A percentile compares a stretch with the other conserved stretches of the same genome.
Evolutionary conservation across 768 basidiomycete species (phyloP).

Genomic region (Pulveroboletus sp.): DNA sequence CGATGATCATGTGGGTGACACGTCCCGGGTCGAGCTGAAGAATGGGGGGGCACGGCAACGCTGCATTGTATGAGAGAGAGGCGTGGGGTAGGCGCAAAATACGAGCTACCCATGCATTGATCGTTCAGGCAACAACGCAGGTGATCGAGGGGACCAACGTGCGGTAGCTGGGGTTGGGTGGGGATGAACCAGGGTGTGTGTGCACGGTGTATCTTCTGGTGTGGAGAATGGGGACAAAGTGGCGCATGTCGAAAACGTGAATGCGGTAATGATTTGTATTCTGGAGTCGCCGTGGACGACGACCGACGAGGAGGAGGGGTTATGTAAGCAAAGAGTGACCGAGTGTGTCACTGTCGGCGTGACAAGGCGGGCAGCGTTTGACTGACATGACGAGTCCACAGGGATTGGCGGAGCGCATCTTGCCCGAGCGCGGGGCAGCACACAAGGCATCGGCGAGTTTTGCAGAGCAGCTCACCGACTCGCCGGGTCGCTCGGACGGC

Average conservation of each 20-base stretch:
- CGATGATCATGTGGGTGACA: conserved; percentile 11
- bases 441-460: conserved; percentile 31
- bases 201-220: conserved; percentile 11
- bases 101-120: conserved; percentile 2
- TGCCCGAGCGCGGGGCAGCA: conserved; percentile 35
- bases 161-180: conserved; percentile 7
- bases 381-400: conserved; percentile 15
- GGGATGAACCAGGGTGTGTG: conserved; percentile 10
- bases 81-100: conserved; percentile 9
- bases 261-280: conserved; percentile 24
- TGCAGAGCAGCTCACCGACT: conserved; percentile 31
- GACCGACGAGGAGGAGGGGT: not conserved
- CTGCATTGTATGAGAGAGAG: conserved; percentile 12
- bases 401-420: conserved; percentile 9
- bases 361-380: conserved; percentile 5
- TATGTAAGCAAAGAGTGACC: conserved; percentile 16
- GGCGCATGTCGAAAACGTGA: conserved; percentile 22
- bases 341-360: conserved; percentile 14
- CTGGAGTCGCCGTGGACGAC: conserved; percentile 5
- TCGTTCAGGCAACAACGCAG: conserved; percentile 8
- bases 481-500: conserved; percentile 23
- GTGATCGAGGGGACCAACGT: conserved; percentile 1
- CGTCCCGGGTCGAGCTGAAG: conserved; percentile 6
- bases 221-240: conserved; percentile 18
- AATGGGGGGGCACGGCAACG: conserved; percentile 11